Percentiles rank a stretch among this genome's conserved stretches.
Conservation (phyloP, 148 eudicot genomes). For the Nepenthes gracilis region DNA sequence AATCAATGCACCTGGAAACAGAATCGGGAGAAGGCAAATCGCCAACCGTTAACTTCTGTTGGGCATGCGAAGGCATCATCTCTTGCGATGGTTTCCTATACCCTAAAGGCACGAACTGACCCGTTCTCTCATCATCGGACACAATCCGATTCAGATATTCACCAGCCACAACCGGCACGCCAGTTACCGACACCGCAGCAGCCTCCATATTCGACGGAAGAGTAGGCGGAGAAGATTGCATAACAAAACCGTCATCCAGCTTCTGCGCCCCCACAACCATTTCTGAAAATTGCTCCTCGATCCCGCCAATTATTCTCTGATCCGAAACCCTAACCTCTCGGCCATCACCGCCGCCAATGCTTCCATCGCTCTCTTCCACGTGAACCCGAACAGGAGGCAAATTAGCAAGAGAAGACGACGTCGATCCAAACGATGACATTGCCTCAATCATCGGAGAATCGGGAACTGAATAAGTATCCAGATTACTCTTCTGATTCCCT, state of each 20-base stretch:
- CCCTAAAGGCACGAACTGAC: conserved; percentile 33
- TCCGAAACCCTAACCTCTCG: conserved; percentile 20
- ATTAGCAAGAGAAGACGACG: conserved; percentile 54
- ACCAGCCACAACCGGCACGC: conserved; percentile 10
- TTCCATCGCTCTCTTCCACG: conserved; percentile 21
- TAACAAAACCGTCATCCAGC: conserved; percentile 29
- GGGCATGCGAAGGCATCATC: conserved; percentile 18
- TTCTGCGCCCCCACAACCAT: conserved; percentile 27
- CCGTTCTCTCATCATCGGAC: conserved; percentile 62
- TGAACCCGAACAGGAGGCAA: conserved; percentile 69
- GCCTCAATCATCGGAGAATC: conserved; percentile 66
- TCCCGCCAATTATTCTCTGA: conserved; percentile 16
- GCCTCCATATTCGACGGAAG: conserved; percentile 5
- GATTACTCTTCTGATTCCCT: conserved; percentile 15
- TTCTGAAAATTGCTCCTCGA: conserved; percentile 61
- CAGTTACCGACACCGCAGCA: conserved; percentile 8
- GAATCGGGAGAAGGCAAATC: conserved; percentile 81
- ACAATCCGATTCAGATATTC: conserved; percentile 31
- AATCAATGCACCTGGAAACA: conserved; percentile 52
- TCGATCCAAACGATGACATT: conserved; percentile 69
- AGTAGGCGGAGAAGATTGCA: conserved; percentile 19
- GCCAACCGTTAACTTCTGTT: conserved; percentile 20
- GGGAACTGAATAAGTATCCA: conserved; percentile 68
- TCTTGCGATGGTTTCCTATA: conserved; percentile 21
- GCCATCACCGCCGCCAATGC: conserved; percentile 8